Base-by-base conservation (phyloP, 2,329 filamentous ascomycete species). In the Endoconidiophora polonica region DNA sequence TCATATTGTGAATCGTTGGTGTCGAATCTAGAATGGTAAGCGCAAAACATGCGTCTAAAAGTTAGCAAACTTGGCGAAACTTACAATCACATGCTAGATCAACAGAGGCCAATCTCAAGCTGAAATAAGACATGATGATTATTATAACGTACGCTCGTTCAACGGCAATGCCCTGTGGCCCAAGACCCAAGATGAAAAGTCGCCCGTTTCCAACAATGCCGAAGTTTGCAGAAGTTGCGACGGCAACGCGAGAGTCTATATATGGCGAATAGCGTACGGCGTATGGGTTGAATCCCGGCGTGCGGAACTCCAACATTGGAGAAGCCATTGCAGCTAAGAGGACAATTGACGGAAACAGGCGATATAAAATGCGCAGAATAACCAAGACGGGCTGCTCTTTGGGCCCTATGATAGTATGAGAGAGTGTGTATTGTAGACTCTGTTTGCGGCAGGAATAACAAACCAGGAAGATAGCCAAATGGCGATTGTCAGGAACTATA, bases 211-310 rank as follows among this genome's bases (percentile, higher is more conserved):
- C 91, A 36, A 98, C 90, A 38, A 98, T 83, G 38, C 91, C 91
- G 67, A 91, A 98, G 70, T 98, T 96, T 56, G 90, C 79, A n/a
- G 87, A 83, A 1, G 84, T 76, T 26, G 86, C 85, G 59, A 95
- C 87, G 52, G 90, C 90, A 56, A 98, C 79, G 55, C 88, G 81
- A 57, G 85, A 91, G 69, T 96, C 91, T 69, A 93, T 94, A 70
- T 95, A 98, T 5, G 91, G 91, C 50, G 90, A 96, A 72, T 96
- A 98, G 68, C 95, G 94, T 66, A 95, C 87, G 58, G 85, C 86
- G 68, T 94, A 95, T 59, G 88, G 88, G 65, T 96, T 94, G 74
- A 79, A 96, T 60, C 91, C 91, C 62, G 86, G 76, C 20, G 91
- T 96, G 56, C 85, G 83, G 68, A 85, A 96, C 67, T 95, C 87